These are phyloP conservation scores for Chaetoceros muelleri DNA, from an alignment of 108 stramenopile genomes.

Conservation along the genomic window DNA sequence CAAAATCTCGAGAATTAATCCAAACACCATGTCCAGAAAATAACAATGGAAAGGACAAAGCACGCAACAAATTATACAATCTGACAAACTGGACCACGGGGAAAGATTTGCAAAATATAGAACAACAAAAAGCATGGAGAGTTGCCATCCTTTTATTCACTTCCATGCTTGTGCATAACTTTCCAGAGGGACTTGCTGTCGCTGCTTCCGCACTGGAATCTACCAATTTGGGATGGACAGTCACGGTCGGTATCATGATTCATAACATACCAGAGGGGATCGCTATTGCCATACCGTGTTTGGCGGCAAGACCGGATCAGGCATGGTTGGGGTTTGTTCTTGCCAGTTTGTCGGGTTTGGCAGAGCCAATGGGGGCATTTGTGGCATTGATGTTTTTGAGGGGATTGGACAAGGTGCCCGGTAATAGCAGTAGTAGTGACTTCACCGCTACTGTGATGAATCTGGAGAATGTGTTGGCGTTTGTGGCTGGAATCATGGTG, in stretches of 20 bases:
- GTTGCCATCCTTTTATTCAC: conserved; percentile 71
- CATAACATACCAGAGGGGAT: conserved; percentile 84
- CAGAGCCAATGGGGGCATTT: conserved; percentile 64
- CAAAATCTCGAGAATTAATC: too few relatives aligned
- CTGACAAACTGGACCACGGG: conserved; percentile 18
- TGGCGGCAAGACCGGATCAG: conserved; percentile 62
- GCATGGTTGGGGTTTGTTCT: conserved; percentile 62
- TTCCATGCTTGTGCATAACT: conserved; percentile 63
- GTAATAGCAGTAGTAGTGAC: neutral
- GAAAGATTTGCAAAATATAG: conserved; percentile 25
- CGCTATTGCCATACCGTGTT: conserved; percentile 72
- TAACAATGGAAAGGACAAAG: conserved; percentile 7
- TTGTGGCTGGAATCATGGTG: conserved; percentile 80
- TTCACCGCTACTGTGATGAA: neutral
- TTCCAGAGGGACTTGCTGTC: conserved; percentile 68
- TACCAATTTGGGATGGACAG: conserved; percentile 54
- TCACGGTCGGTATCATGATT: conserved; percentile 69
- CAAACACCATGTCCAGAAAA: conserved; percentile 12
- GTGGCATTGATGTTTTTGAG: conserved; percentile 37
- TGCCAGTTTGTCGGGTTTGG: conserved; percentile 60
- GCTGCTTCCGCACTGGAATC: conserved; percentile 62
- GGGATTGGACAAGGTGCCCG: too few relatives aligned
- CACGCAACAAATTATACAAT: conserved; percentile 8
- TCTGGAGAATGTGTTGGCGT: conserved; percentile 70
- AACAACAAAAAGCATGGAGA: conserved; percentile 54